Base-by-base conservation (phyloP, 2,329 filamentous ascomycete species). In the Penicillium hordei region DNA sequence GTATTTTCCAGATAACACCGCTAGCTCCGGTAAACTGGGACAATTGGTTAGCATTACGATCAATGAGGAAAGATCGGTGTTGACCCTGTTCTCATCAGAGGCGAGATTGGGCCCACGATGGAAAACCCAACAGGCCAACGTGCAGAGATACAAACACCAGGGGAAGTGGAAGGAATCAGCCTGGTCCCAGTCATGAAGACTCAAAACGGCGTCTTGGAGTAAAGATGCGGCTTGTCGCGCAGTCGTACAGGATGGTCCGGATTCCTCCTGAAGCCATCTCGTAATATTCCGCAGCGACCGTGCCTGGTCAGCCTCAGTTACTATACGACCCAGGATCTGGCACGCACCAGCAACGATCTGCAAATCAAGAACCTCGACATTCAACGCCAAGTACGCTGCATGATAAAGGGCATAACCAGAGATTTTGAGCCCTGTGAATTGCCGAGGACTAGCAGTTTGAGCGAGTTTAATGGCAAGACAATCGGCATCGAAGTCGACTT, bases 131-230 rank as follows among this genome's bases (percentile, higher is more conserved):
- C 81, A 79, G 0, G 82, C 82, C 40, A 87, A 64, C 0, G 84
- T 85, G 0, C 82, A 82, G 1, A 88, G 72, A 62, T 86, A 87
- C 13, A 87, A 66, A 60, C 82, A 84, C 85, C 85, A 87, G 0
- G 84, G 82, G 19, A 86, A 83, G 64, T 87, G 84, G 65, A 86
- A 86, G 0, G 83, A 72, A 43, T 82, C 80, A 42, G 79, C 79
- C 2, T 80, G 77, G 21, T 83, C 81, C 57, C 79, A 81, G 36
- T 82, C 78, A 13, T 81, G 75, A 2, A 85, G 70, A 27, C 78
- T 77, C 34, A 77, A 71, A 9, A 81, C 76, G 0, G 81, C 80
- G 27, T 83, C 80, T 13, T 77, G 75, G 0, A 87, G 69, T 13
- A 87, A 72, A 2, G 71, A 72, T 0, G 84, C 82, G 0, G 84